Percentiles rank a stretch among this genome's conserved stretches.
Evolutionary conservation across 306 rosid species (phyloP).

Genomic region (Luffa aegyptiaca): DNA sequence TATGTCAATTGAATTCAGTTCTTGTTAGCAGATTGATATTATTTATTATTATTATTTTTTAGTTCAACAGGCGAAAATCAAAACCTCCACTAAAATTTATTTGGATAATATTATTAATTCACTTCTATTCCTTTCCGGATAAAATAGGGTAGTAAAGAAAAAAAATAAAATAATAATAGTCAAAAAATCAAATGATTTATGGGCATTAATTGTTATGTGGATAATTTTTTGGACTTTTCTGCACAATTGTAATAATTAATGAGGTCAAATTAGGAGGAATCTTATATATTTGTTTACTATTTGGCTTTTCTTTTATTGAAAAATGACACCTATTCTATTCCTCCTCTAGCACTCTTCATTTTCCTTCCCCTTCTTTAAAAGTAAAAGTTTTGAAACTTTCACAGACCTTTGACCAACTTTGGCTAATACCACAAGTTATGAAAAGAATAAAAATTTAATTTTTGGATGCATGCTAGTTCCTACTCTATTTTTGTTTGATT

Average conservation of each 20-base stretch:
- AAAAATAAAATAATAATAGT: neutral
- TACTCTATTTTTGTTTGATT: neutral
- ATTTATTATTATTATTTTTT: too few species aligned
- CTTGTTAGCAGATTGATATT: too few species aligned
- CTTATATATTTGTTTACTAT: neutral
- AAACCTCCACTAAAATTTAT: too few species aligned
- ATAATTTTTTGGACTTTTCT: neutral
- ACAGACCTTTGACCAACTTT: constrained; percentile 10
- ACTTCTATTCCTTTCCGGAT: too few species aligned
- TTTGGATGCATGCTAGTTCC: neutral
- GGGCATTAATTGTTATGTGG: neutral
- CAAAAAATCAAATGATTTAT: neutral
- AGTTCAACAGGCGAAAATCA: too few species aligned
- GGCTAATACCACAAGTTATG: neutral
- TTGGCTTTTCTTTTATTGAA: neutral
- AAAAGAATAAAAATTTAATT: neutral
- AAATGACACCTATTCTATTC: neutral
- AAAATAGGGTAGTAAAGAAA: neutral
- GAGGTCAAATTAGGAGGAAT: neutral
- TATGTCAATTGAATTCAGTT: too few species aligned
- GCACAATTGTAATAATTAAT: neutral
- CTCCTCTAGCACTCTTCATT: neutral
- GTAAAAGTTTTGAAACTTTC: constrained; percentile 6
- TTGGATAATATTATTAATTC: too few species aligned
- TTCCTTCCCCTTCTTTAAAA: neutral